These are phyloP conservation scores for Pyrus hybrid DNA, from an alignment of 331 rosid species.

Conservation along the genomic window DNA sequence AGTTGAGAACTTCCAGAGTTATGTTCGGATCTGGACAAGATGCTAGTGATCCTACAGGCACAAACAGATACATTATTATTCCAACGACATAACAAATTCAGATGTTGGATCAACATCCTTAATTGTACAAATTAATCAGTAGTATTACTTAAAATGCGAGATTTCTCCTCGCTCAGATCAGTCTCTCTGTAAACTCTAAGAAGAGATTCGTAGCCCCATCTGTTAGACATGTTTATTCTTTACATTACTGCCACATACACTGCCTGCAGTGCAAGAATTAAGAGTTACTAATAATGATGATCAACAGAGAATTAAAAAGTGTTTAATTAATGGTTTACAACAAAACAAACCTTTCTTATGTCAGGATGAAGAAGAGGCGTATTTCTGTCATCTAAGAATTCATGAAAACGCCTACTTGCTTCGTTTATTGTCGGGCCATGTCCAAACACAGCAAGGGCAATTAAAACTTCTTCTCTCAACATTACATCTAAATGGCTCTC, in stretches of 20 bases:
- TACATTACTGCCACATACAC: conserved; percentile 73
- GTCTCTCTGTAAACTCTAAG: conserved; percentile 72
- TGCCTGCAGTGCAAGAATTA: conserved; percentile 41
- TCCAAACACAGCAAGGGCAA: conserved; percentile 65
- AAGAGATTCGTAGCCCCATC: conserved; percentile 62
- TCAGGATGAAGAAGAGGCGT: conserved; percentile 84
- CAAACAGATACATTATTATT: not conserved
- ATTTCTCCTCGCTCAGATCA: conserved; percentile 83
- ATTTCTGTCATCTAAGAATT: conserved; percentile 67
- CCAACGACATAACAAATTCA: not conserved
- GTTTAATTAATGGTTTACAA: conserved; percentile 23
- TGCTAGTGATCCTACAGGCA: conserved; percentile 40
- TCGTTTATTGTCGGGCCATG: conserved; percentile 62
- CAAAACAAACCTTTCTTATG: conserved; percentile 63
- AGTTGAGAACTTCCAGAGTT: conserved; percentile 42
- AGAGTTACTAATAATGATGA: conserved; percentile 16
- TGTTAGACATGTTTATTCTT: conserved; percentile 38
- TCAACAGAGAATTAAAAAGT: conserved; percentile 1
- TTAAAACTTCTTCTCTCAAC: conserved; percentile 87
- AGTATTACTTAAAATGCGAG: conserved; percentile 67
- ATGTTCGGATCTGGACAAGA: conserved; percentile 39
- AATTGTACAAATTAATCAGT: not conserved
- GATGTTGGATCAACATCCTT: not conserved
- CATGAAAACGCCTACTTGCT: conserved; percentile 64
- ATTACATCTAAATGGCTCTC: conserved; percentile 81